Evolutionary conservation across 305 asterid genomes (phyloP).

Genomic region (Striga hermonthica): DNA sequence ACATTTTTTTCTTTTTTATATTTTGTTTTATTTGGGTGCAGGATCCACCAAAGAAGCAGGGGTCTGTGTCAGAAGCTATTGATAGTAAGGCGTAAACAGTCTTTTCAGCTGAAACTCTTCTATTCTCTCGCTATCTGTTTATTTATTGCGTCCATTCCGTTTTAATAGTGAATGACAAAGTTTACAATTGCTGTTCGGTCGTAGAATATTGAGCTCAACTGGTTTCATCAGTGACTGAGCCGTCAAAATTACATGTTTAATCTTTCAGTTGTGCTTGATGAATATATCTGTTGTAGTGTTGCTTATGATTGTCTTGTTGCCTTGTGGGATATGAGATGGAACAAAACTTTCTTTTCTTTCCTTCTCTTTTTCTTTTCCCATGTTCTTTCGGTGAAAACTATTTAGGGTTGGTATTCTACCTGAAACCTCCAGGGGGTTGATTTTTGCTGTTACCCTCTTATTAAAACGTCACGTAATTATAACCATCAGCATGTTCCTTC

Average conservation of each 20-base stretch:
- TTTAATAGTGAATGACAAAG: background rate
- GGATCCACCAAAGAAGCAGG: slow-evolving; percentile 35
- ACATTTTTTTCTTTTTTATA: slow-evolving; percentile 7
- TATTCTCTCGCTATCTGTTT: background rate
- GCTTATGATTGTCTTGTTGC: too few species aligned
- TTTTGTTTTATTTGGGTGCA: slow-evolving; percentile 29
- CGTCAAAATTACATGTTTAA: background rate
- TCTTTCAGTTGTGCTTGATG: background rate
- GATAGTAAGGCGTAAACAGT: slow-evolving; percentile 45
- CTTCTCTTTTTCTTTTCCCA: background rate
- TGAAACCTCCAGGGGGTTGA: background rate
- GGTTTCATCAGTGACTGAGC: background rate
- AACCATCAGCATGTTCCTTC: slow-evolving; percentile 1
- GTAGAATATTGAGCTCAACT: background rate
- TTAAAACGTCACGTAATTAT: background rate
- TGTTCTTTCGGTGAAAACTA: background rate
- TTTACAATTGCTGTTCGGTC: slow-evolving; percentile 11
- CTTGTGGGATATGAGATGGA: background rate
- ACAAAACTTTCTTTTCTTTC: background rate
- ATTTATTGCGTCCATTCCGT: background rate
- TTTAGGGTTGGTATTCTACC: too few species aligned
- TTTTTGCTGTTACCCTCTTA: background rate
- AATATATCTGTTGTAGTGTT: background rate
- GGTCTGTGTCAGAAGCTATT: slow-evolving; percentile 29
- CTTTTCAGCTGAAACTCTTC: slow-evolving; percentile 8